phyloP scores from a whole-genome alignment of 352 stramenopile genomes.

The Globisporangium paroecandrum region DNA sequence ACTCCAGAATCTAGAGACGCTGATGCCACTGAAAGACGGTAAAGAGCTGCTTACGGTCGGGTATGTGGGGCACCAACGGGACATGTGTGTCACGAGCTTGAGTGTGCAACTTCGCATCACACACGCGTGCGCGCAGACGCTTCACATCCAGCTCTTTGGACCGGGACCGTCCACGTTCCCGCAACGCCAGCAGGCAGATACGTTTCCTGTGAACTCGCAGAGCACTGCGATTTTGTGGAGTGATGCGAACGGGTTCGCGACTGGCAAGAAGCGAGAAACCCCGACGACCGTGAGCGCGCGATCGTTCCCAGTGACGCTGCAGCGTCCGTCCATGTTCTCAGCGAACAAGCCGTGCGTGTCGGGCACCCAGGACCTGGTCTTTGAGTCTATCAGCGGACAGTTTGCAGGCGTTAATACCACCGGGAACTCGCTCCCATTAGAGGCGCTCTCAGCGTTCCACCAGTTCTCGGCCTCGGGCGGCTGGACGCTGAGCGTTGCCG shows the following conservation, averaged over 20 bases:
- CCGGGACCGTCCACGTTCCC: slow-evolving; percentile 56
- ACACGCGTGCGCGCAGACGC: slow-evolving; percentile 48
- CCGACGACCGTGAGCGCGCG: slow-evolving; percentile 33
- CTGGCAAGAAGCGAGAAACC: slow-evolving; percentile 29
- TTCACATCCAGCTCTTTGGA: slow-evolving; percentile 55
- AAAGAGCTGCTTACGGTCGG: slow-evolving; percentile 46
- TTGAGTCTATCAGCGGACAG: slow-evolving; percentile 20
- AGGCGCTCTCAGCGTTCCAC: slow-evolving; percentile 55
- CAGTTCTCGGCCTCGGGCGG: slow-evolving; percentile 46
- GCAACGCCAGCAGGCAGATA: slow-evolving; percentile 37
- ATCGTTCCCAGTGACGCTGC: slow-evolving; percentile 50
- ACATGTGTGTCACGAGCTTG: slow-evolving; percentile 48
- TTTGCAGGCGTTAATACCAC: slow-evolving; percentile 1
- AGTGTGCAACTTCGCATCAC: slow-evolving; percentile 48
- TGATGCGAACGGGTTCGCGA: slow-evolving; percentile 24
- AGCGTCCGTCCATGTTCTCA: slow-evolving; percentile 37
- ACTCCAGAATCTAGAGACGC: slow-evolving; percentile 37
- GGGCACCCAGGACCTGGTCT: slow-evolving; percentile 32
- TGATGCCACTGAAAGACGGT: slow-evolving; percentile 43
- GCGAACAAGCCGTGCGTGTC: slow-evolving; percentile 21
- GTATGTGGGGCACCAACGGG: slow-evolving; percentile 25
- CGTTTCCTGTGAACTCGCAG: slow-evolving; percentile 37
- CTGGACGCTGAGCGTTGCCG: slow-evolving; percentile 57
- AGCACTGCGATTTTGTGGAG: slow-evolving; percentile 44
- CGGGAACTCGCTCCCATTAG: slow-evolving; percentile 20